Evolutionary conservation across 345 rosid genomes (phyloP).

Genomic region (Salix arbutifolia): DNA sequence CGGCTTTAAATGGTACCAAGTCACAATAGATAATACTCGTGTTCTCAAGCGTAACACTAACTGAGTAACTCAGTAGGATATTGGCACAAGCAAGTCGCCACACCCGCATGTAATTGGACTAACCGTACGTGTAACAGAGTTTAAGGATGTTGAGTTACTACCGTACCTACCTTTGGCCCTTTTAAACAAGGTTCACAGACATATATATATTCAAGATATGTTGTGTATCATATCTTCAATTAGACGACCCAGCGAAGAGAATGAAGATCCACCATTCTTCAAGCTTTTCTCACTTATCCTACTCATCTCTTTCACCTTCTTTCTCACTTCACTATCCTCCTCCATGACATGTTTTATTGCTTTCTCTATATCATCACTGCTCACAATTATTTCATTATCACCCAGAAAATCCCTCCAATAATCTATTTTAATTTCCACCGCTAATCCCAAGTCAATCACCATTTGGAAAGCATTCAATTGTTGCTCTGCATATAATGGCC

Average conservation of each 20-base stretch:
- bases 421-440: background rate
- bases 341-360: slow-evolving; percentile 2
- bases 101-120: too few relatives aligned
- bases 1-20: too few relatives aligned
- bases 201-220: background rate
- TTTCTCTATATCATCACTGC: background rate
- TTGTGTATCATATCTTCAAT: background rate
- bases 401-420: background rate
- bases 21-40: too few relatives aligned
- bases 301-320: slow-evolving; percentile 2
- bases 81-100: too few relatives aligned
- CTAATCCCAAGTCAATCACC: slow-evolving; percentile 7
- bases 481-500: slow-evolving; percentile 11
- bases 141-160: too few relatives aligned
- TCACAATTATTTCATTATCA: background rate
- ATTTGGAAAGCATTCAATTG: slow-evolving; percentile 1
- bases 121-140: too few relatives aligned
- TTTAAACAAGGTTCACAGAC: too few relatives aligned
- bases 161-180: too few relatives aligned
- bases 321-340: background rate
- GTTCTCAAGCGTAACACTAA: too few relatives aligned
- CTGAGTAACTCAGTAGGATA: too few relatives aligned
- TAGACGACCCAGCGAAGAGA: background rate
- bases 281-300: background rate
- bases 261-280: slow-evolving; percentile 4